phyloP scores from a whole-genome alignment of 2,329 filamentous ascomycete species.

The Penicillium brasilianum region DNA sequence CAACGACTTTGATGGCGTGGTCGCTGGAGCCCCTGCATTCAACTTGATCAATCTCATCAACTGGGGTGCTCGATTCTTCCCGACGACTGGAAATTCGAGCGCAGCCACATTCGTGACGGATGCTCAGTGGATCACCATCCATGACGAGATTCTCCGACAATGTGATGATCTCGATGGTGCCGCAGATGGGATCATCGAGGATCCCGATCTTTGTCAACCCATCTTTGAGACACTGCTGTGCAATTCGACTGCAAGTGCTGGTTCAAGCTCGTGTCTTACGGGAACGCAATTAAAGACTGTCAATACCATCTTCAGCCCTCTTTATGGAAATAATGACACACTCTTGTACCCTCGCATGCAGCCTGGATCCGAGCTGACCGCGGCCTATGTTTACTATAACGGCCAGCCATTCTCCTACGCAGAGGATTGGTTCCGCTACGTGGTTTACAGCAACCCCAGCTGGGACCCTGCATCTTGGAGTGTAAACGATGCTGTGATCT shows the following conservation, averaged over 20 bases:
- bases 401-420: conserved; percentile 17
- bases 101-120: conserved; percentile 25
- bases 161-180: conserved; percentile 17
- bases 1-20: conserved; percentile 59
- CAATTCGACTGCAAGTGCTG: conserved; percentile 15
- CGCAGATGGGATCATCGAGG: conserved; percentile 21
- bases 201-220: conserved; percentile 17
- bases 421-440: conserved; percentile 29
- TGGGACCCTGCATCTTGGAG: conserved; percentile 34
- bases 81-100: conserved; percentile 41
- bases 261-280: conserved; percentile 6
- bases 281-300: conserved; percentile 12
- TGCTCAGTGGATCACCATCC: conserved; percentile 23
- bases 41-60: conserved; percentile 49
- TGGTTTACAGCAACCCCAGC: conserved; percentile 34
- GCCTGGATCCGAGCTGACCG: conserved; percentile 14
- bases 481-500: conserved; percentile 16
- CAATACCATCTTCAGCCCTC: conserved; percentile 12
- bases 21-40: conserved; percentile 48
- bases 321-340: conserved; percentile 24
- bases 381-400: conserved; percentile 13
- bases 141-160: conserved; percentile 9
- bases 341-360: conserved; percentile 25
- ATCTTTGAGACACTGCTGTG: conserved; percentile 9
- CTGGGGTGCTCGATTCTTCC: conserved; percentile 46